Base-by-base conservation (phyloP, 495 filamentous ascomycete species). In the Penicillium turbatum region DNA sequence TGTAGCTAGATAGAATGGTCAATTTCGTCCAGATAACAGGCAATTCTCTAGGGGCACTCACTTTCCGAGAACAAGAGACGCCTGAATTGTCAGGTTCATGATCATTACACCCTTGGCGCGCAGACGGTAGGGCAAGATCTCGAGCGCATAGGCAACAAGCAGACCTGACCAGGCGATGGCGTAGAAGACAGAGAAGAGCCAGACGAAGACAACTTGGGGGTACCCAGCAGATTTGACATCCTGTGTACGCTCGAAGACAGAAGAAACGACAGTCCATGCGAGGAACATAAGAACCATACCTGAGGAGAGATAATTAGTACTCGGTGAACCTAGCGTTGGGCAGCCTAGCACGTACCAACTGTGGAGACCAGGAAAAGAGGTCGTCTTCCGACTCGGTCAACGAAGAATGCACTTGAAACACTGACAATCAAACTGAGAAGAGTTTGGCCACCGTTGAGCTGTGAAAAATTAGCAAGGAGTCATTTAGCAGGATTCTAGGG, bases 31-130 rank as follows among this genome's bases (percentile, higher is more conserved):
- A 31, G 6, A 19, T 7, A 15, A 26, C 13, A 9, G 15, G 6
- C 15, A 48, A 1, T 0, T 27, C 1, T 43, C 5, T 37, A 16
- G 15, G 21, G 26, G 3, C 16, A 77, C 80, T 32, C 63, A 78
- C 74, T 74, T 73, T 59, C 73, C 72, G 34, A 83, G 67, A 10
- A 79, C 79, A 30, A 84, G 67, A 31, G 79, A 66, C 30, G 76
- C 79, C 64, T 85, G 79, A 21, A 83, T 75, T 4, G 76, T 80
- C 50, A 85, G 69, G 55, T 81, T 81, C 77, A 80, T 79, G 42
- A 82, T 72, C 76, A 85, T 82, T 68, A 86, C 79, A 44, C 83
- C 83, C 71, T 86, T 88, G 26, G 83, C 82, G 6, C 83, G 78
- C 40, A 87, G 71, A 42, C 80, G 76, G 69, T 82, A 88, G 0